Evolutionary conservation across 345 rosid species (phyloP), one percentile per base, ranked within the genome.

Genomic region (Murraya paniculata): DNA sequence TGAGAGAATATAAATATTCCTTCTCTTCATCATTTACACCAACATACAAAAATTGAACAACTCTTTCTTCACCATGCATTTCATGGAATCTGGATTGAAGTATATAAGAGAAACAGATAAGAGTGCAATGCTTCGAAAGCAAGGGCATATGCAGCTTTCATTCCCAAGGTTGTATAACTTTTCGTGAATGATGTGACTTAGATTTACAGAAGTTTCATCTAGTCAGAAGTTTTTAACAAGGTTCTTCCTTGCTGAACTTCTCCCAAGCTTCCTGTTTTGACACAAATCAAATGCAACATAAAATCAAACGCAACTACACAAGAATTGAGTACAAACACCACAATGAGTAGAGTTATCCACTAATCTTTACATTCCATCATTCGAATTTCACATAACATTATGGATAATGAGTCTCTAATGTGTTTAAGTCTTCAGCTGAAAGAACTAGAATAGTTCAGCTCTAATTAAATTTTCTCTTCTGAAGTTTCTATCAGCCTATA

Each of bases 171-270:
- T 21, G 56, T 21, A 71, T n/a, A 16, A 28, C 39, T 60, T 24
- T 71, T 6, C 22, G 22, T 45, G 2, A 65, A 24, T 30, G 28
- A 48, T 60, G 64, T 30, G 16, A 70, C 39, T 36, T 18, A 58
- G 31, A n/a, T 61, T 48, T 68, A 50, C 72, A 16, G n/a, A 55
- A 19, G 35, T 57, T 38, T 27, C 19, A 18, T 56, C 22, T 53
- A 9, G 41, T 7, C 8, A 27, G 36, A 8, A 2, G 64, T 30
- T 53, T 67, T 79, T 58, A 84, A 45, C 82, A 82, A 73, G 88
- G 95, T 58, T 91, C 95, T 65, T 91, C 91, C 71, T 78, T 77
- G 25, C 71, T 81, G 79, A 89, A 88, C 86, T 91, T 91, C 78
- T 82, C 86, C 88, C 89, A 91, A 41, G 95, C 89, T 83, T 85